Evolutionary conservation across 2,329 filamentous ascomycete species (phyloP).

Genomic region (Penicillium fuscoglaucum): DNA sequence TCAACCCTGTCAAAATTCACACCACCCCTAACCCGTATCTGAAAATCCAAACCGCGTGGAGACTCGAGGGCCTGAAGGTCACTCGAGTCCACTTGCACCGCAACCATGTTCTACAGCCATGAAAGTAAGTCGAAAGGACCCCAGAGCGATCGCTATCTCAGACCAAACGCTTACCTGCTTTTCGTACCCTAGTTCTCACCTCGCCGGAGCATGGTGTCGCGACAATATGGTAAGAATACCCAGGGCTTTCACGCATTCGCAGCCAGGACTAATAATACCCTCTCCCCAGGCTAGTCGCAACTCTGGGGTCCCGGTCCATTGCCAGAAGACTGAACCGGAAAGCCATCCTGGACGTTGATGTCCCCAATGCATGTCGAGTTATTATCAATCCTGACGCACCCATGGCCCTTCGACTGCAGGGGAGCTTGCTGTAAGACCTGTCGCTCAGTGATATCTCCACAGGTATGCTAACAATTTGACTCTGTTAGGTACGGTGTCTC

Average conservation of each 20-base stretch:
- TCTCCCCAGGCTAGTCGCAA: constrained; percentile 77
- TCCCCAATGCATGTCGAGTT: constrained; percentile 82
- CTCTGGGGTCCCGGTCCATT: constrained; percentile 70
- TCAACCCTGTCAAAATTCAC: neutral
- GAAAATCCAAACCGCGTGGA: neutral
- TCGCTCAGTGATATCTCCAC: neutral
- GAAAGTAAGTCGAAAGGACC: constrained; percentile 65
- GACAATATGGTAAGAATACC: constrained; percentile 75
- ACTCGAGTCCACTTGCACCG: neutral
- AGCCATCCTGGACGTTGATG: constrained; percentile 83
- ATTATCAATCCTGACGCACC: constrained; percentile 83
- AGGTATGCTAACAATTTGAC: neutral
- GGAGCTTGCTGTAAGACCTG: constrained; percentile 69
- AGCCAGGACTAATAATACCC: constrained; percentile 15
- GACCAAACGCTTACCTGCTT: constrained; percentile 22
- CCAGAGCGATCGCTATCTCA: neutral
- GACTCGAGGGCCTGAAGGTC: neutral
- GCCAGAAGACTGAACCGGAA: constrained; percentile 77
- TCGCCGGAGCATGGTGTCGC: constrained; percentile 87
- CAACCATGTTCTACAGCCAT: constrained; percentile 88
- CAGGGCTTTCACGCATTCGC: constrained; percentile 13
- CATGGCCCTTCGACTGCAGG: constrained; percentile 85
- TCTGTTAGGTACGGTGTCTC: constrained; percentile 69
- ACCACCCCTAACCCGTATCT: neutral
- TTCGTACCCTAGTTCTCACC: constrained; percentile 63